Evolutionary conservation across 257 asterid genomes (phyloP), one percentile per base, ranked within the genome.

Genomic region (Eustoma russellianum): DNA sequence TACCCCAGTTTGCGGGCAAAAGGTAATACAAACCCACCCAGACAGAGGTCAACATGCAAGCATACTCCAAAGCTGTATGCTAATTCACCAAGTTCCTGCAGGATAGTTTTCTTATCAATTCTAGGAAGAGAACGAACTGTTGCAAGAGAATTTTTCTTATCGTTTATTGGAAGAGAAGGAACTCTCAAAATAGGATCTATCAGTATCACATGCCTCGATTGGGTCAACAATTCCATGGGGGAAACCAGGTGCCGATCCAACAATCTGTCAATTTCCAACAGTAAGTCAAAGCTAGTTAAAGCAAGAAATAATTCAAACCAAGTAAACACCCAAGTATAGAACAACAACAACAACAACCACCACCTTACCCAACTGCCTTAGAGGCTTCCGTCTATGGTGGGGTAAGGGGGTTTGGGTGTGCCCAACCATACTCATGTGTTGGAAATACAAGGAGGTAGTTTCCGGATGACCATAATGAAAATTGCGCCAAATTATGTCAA

Each of bases 161-260:
- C 40, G 48, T 62, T 60, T 49, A 53, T 48, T 16, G 57, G 51
- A 66, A 52, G 55, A 17, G 62, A 64, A 56, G 52, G 13, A 17
- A 9, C 0, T 41, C n/a, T 16, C 4, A 41, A 3, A 41, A 55
- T 18, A 15, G 41, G 54, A 60, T 30, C 47, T 47, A 53, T 15
- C 33, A 33, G 24, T 56, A 63, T 40, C 63, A 55, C 75, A 50
- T 83, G 63, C 98, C 99, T 92, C 94, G 59, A 92, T 92, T 52
- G 97, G 99, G 74, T 92, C 99, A 19, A 92, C 77, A 59, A 92
- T 83, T 70, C 99, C 99, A 74, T 92, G 99, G n/a, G 99, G 99
- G 70, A 88, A 92, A 59, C 99, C 99, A 49, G 99, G 99, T 45
- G 99, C 95, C 50, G 97, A 92, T 72, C 97, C 99, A 81, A 88